Percentiles rank a stretch among this genome's conserved stretches.
Evolutionary conservation across 2,329 filamentous ascomycete species (phyloP).

Genomic region (Paecilomyces sp.): DNA sequence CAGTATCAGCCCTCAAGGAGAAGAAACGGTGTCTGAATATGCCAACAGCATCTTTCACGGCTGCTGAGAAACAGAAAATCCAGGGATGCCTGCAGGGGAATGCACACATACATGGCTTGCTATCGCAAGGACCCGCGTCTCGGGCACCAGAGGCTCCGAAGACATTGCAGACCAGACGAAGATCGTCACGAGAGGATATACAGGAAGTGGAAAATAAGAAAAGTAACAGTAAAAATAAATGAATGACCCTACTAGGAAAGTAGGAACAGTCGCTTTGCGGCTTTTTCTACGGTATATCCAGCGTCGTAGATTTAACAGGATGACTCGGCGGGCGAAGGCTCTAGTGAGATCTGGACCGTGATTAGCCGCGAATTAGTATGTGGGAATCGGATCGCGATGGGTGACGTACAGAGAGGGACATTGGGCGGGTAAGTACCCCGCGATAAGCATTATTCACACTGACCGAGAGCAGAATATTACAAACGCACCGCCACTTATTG

Average conservation of each 20-base stretch:
- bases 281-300: neutral
- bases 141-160: conserved; percentile 43
- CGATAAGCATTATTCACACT: neutral
- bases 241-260: neutral
- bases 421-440: neutral
- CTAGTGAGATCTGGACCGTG: neutral
- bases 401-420: neutral
- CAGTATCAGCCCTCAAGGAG: conserved; percentile 11
- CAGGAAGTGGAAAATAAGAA: neutral
- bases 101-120: conserved; percentile 78
- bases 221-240: neutral
- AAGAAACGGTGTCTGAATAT: conserved; percentile 1
- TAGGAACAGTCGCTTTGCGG: neutral
- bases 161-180: conserved; percentile 16
- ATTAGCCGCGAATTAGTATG: neutral
- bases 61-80: neutral
- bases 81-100: conserved; percentile 1
- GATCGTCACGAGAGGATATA: neutral
- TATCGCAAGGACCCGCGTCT: conserved; percentile 71
- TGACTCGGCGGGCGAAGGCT: neutral
- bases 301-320: neutral
- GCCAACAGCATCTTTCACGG: neutral
- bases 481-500: neutral
- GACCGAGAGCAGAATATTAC: neutral
- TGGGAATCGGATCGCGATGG: neutral